Evolutionary conservation across 768 basidiomycete genomes (phyloP).

Genomic region (Xerocomellus chrysenteron): DNA sequence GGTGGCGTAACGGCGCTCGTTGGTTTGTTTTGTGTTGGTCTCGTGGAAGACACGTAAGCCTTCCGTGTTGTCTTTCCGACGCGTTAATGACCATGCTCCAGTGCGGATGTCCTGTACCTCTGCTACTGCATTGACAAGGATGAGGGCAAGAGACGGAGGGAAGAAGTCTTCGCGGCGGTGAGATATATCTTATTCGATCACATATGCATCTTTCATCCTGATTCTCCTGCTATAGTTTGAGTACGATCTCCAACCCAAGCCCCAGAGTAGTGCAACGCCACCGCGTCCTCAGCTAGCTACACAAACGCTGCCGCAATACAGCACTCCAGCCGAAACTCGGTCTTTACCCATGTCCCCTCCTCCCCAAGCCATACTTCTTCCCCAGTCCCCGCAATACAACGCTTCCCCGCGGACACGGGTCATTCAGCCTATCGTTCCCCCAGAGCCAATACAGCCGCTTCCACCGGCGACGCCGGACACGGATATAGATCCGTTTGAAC

Average conservation of each 20-base stretch:
- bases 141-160: conserved; percentile 46
- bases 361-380: conserved; percentile 7
- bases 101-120: conserved; percentile 64
- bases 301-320: conserved; percentile 11
- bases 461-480: conserved; percentile 26
- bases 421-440: conserved; percentile 6
- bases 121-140: conserved; percentile 68
- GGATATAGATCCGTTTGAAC: conserved; percentile 36
- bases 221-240: conserved; percentile 35
- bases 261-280: conserved; percentile 9
- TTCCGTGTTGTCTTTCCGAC: neutral
- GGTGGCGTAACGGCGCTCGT: conserved; percentile 81
- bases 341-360: conserved; percentile 14
- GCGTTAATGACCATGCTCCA: conserved; percentile 20
- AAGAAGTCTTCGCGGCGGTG: conserved; percentile 57
- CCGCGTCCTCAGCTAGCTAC: conserved; percentile 15
- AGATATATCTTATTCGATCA: conserved; percentile 18
- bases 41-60: conserved; percentile 73
- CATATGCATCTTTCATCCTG: neutral
- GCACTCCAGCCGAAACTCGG: conserved; percentile 5
- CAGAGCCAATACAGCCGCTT: conserved; percentile 15
- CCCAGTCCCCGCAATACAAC: conserved; percentile 4
- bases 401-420: conserved; percentile 3
- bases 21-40: conserved; percentile 77
- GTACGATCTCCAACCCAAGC: conserved; percentile 34